Evolutionary conservation across 768 basidiomycete species (phyloP).

Genomic region (Austroboletus festivus): DNA sequence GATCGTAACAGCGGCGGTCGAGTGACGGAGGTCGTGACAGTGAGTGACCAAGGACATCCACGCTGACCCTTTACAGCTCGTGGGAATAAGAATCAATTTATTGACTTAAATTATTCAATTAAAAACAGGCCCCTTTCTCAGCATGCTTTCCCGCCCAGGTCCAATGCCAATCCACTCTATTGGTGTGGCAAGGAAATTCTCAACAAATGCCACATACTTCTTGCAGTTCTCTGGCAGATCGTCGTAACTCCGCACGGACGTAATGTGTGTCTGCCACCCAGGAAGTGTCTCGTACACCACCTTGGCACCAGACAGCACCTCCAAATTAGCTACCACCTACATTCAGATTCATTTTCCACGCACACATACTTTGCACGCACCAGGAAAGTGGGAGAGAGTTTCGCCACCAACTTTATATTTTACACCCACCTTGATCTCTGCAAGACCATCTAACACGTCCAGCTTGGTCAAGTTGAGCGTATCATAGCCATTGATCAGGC

Average conservation of each 20-base stretch:
- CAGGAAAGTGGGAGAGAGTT: conserved; percentile 82
- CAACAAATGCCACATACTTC: conserved; percentile 85
- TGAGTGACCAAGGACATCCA: conserved; percentile 30
- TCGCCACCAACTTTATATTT: conserved; percentile 77
- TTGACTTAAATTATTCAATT: too few species aligned
- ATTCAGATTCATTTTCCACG: not conserved
- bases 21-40: conserved; percentile 36
- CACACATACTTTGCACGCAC: conserved; percentile 38
- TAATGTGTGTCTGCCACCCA: conserved; percentile 87
- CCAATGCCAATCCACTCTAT: conserved; percentile 95
- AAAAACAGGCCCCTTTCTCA: conserved; percentile 25
- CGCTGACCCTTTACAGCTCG: conserved; percentile 14
- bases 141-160: conserved; percentile 80
- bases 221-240: conserved; percentile 81
- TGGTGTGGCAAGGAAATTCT: conserved; percentile 64
- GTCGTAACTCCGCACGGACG: conserved; percentile 56
- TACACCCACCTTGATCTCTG: conserved; percentile 85
- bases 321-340: conserved; percentile 68
- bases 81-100: too few species aligned
- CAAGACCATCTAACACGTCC: conserved; percentile 81
- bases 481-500: conserved; percentile 94
- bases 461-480: conserved; percentile 92
- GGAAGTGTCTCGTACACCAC: conserved; percentile 88
- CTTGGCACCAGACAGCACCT: conserved; percentile 70
- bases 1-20: conserved; percentile 32